These are phyloP conservation scores for Penicillium desertorum DNA, from an alignment of 495 filamentous ascomycete genomes.

Conservation along the genomic window DNA sequence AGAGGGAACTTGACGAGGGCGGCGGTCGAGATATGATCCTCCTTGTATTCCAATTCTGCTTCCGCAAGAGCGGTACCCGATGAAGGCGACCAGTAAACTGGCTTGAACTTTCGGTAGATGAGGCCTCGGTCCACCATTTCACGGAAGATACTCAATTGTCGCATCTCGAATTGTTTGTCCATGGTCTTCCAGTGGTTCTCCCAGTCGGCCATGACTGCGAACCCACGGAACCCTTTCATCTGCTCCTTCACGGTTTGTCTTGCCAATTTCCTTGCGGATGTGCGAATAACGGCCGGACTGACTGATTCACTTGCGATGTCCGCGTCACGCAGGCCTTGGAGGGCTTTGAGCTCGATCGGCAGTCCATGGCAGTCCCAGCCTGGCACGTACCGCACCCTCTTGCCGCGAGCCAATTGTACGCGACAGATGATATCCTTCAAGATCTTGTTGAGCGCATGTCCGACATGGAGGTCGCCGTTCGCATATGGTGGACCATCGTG, in stretches of 20 bases:
- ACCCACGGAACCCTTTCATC: slow-evolving; percentile 77
- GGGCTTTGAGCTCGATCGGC: slow-evolving; percentile 96
- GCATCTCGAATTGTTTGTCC: slow-evolving; percentile 82
- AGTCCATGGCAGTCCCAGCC: slow-evolving; percentile 99
- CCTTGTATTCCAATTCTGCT: slow-evolving; percentile 92
- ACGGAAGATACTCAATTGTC: slow-evolving; percentile 80
- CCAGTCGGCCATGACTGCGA: slow-evolving; percentile 95
- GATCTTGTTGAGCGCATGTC: slow-evolving; percentile 98
- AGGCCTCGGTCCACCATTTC: slow-evolving; percentile 81
- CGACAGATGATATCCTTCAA: slow-evolving; percentile 91
- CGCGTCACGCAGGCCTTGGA: slow-evolving; percentile 54
- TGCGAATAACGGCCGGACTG: slow-evolving; percentile 54
- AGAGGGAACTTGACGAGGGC: slow-evolving; percentile 83
- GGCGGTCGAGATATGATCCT: slow-evolving; percentile 74
- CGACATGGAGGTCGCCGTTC: slow-evolving; percentile 90
- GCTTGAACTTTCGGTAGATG: slow-evolving; percentile 85
- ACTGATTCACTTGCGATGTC: slow-evolving; percentile 24
- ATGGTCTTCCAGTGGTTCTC: slow-evolving; percentile 88
- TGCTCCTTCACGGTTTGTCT: slow-evolving; percentile 71
- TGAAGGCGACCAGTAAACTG: slow-evolving; percentile 95
- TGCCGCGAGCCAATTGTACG: slow-evolving; percentile 73
- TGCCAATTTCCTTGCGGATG: slow-evolving; percentile 73
- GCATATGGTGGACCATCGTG: slow-evolving; percentile 98
- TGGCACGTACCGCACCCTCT: slow-evolving; percentile 79
- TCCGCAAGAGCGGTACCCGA: slow-evolving; percentile 90